A percentile compares a stretch with the other conserved stretches of the same genome.
These are phyloP conservation scores for Phytopythium delawarense DNA, from an alignment of 352 stramenopile species.

Conservation along the genomic window DNA sequence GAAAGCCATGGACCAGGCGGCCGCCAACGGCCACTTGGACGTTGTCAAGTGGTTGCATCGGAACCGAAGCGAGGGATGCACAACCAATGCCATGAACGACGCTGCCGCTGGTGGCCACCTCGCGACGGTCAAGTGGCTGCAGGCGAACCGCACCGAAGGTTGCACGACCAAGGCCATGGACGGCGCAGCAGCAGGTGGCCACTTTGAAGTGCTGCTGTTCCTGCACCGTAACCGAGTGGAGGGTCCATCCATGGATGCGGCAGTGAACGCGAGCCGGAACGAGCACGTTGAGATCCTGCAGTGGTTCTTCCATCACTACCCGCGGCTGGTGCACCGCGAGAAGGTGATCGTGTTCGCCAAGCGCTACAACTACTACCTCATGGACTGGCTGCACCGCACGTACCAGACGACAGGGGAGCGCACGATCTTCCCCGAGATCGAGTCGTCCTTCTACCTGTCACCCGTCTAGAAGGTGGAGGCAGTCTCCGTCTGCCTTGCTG, in stretches of 20 bases:
- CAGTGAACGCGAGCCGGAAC: conserved; percentile 25
- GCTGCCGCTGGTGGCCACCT: conserved; percentile 24
- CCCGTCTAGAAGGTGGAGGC: conserved; percentile 13
- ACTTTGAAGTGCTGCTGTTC: conserved; percentile 39
- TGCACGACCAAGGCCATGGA: conserved; percentile 32
- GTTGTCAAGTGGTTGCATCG: conserved; percentile 29
- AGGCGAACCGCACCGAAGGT: conserved; percentile 23
- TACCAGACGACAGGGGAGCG: conserved; percentile 29
- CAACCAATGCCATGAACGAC: conserved; percentile 29
- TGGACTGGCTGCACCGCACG: conserved; percentile 35
- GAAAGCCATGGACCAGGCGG: conserved; percentile 25
- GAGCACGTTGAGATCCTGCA: conserved; percentile 33
- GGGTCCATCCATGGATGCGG: conserved; percentile 27
- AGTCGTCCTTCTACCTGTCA: conserved; percentile 31
- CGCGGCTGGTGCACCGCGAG: conserved; percentile 29
- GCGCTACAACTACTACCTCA: conserved; percentile 38
- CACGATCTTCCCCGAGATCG: conserved; percentile 29
- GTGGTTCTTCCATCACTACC: conserved; percentile 33
- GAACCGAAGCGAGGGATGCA: conserved; percentile 29
- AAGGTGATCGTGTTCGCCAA: conserved; percentile 37
- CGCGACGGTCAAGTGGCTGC: conserved; percentile 25
- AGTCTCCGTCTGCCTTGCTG: neutral
- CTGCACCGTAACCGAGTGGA: conserved; percentile 24
- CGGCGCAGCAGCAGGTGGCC: conserved; percentile 19
- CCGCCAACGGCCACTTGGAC: conserved; percentile 19